These are phyloP conservation scores for Globisporangium parvum DNA, from an alignment of 352 stramenopile species.

Conservation along the genomic window DNA sequence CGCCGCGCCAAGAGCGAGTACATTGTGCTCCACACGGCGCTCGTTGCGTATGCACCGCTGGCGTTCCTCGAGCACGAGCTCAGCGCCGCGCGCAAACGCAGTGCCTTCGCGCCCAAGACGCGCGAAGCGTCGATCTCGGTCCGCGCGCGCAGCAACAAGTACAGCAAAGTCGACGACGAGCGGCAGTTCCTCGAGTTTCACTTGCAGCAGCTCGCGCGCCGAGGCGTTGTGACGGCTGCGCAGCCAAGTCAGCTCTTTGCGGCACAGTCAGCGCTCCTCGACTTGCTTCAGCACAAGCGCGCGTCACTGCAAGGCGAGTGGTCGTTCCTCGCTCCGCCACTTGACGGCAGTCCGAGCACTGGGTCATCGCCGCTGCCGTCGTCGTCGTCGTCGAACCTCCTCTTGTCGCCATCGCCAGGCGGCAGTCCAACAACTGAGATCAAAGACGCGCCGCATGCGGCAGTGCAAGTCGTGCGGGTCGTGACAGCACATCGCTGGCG, in stretches of 20 bases:
- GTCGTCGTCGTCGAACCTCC: slow-evolving; percentile 12
- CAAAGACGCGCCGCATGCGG: slow-evolving; percentile 17
- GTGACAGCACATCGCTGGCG: slow-evolving; percentile 31
- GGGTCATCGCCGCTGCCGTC: slow-evolving; percentile 9
- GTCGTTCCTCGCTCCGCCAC: slow-evolving; percentile 19
- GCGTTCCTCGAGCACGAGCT: slow-evolving; percentile 32
- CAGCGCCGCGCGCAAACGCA: slow-evolving; percentile 7
- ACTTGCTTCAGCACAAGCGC: slow-evolving; percentile 21
- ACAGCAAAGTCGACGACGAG: slow-evolving; percentile 31
- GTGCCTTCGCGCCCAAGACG: slow-evolving; percentile 17
- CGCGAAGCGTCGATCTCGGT: slow-evolving; percentile 34
- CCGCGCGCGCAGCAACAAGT: slow-evolving; percentile 20
- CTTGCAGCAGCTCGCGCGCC: slow-evolving; percentile 16
- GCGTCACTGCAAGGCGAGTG: slow-evolving; percentile 21
- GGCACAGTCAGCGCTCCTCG: slow-evolving; percentile 19
- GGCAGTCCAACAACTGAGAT: neutral
- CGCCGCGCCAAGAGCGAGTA: slow-evolving; percentile 17
- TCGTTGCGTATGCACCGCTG: slow-evolving; percentile 33
- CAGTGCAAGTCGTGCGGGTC: slow-evolving; percentile 36
- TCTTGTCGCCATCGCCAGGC: neutral
- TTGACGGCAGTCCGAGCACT: slow-evolving; percentile 4
- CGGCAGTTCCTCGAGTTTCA: slow-evolving; percentile 36
- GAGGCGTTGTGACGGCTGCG: neutral
- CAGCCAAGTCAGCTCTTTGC: slow-evolving; percentile 13
- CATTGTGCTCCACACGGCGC: slow-evolving; percentile 29